Evolutionary conservation across 2,329 filamentous ascomycete species (phyloP).

Genomic region (Claviceps capensis): DNA sequence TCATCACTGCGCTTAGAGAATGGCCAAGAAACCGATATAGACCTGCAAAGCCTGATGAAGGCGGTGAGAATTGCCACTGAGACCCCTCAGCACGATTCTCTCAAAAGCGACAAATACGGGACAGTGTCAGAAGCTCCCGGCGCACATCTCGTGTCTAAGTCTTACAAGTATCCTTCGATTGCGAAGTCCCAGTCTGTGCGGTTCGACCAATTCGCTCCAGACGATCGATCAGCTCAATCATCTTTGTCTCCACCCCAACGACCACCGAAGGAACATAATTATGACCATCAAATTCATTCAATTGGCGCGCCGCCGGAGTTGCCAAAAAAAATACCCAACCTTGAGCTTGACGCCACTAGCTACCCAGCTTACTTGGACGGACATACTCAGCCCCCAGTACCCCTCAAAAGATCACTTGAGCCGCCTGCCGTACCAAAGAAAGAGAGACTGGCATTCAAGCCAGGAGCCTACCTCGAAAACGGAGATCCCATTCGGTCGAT

Average conservation of each 20-base stretch:
- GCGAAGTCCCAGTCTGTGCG: constrained; percentile 34
- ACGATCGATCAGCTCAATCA: constrained; percentile 6
- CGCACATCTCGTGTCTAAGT: constrained; percentile 13
- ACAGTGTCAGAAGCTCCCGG: constrained; percentile 10
- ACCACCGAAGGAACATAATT: constrained; percentile 17
- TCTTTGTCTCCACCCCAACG: constrained; percentile 17
- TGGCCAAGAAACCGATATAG: constrained; percentile 23
- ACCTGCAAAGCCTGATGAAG: constrained; percentile 39
- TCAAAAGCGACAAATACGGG: neutral
- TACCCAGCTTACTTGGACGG: neutral
- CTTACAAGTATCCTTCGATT: constrained; percentile 45
- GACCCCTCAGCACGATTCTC: neutral
- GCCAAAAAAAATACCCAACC: constrained; percentile 16
- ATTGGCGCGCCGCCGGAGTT: constrained; percentile 9
- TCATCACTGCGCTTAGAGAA: neutral
- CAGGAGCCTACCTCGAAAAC: constrained; percentile 79
- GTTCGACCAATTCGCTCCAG: constrained; percentile 20
- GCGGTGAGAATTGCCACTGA: constrained; percentile 34
- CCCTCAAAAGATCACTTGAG: constrained; percentile 15
- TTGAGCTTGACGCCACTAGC: constrained; percentile 7
- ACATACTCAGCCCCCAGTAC: constrained; percentile 11
- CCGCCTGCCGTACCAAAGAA: constrained; percentile 26
- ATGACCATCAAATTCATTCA: neutral
- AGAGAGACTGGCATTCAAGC: constrained; percentile 51
- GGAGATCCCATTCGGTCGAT: constrained; percentile 76